Base-by-base conservation (phyloP, 2,329 filamentous ascomycete species). In the Akanthomyces uredinophilus region DNA sequence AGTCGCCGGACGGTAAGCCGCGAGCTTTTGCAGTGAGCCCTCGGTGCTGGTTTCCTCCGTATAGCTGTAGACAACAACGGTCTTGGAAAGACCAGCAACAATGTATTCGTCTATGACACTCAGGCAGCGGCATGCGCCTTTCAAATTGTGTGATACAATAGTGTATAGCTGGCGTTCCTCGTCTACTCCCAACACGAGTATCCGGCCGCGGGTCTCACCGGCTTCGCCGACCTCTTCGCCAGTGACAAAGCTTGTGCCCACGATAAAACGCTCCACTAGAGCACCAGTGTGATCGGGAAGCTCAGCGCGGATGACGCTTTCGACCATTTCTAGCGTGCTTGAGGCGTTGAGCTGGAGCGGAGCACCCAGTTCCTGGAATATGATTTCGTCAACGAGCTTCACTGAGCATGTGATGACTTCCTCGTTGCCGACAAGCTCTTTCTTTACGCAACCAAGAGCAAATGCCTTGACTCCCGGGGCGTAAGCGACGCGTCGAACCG, bases 61-160 rank as follows among this genome's bases (percentile, higher is more conserved):
- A 63, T 86, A 88, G 18, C 75, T 73, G 65, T 81, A 84, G 3
- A 87, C 72, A 2, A 87, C 79, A 64, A 96, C 88, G 1, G 92
- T 96, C 76, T 97, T 98, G 62, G 91, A 87, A n/a, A 98, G 80
- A 0, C 89, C 92, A 1, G 92, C 91, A 24, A 97, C 89, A 54
- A 99, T 88, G 64, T 88, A 87, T 63, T 88, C 88, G 27, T 85
- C 85, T 65, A 95, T 81, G 61, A 93, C 84, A 2, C 84, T 89
- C 29, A 99, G 75, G 63, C 89, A 89, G 63, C 92, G 86, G 72
- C 93, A 97, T 1, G 90, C 88, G 3, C 92, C 92, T 70, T 87
- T 92, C 37, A 96, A 81, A 1, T 83, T 80, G 53, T 89, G 79
- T 41, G 89, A 86, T 0, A 86, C 80, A 18, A 97, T 81, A 47